Percentiles rank a stretch among this genome's conserved stretches.
Conservation (phyloP, 768 basidiomycete species). For the Pleurotus pulmonarius region DNA sequence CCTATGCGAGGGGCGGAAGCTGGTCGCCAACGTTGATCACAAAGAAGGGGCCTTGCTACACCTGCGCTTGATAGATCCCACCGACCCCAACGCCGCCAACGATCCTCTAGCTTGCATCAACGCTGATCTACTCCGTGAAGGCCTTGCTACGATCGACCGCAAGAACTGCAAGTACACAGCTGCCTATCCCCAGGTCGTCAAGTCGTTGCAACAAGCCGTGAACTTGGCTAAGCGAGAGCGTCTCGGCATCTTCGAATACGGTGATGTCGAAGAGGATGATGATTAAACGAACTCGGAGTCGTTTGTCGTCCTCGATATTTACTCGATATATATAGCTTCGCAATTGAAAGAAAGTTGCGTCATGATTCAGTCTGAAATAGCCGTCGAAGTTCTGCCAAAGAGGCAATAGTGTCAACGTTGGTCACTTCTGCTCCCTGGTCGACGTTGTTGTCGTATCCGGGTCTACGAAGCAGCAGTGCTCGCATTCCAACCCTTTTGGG, state of each 20-base stretch:
- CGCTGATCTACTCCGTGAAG: constrained; percentile 85
- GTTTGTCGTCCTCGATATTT: too few relatives aligned
- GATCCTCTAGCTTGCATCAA: constrained; percentile 83
- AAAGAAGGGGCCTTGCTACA: constrained; percentile 76
- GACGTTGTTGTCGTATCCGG: constrained; percentile 39
- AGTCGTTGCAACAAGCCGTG: constrained; percentile 60
- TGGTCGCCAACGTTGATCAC: constrained; percentile 94
- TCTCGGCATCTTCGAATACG: constrained; percentile 85
- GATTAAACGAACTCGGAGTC: constrained; percentile 13
- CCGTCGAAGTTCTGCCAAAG: background rate
- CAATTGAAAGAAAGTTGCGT: background rate
- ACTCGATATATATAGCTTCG: too few relatives aligned
- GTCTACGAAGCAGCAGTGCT: constrained; percentile 54
- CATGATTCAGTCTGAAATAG: background rate
- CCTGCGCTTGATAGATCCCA: constrained; percentile 89
- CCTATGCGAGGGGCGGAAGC: constrained; percentile 87
- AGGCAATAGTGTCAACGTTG: background rate
- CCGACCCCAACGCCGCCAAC: constrained; percentile 60
- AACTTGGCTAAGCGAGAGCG: constrained; percentile 69
- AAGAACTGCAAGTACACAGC: constrained; percentile 71
- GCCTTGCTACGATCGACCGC: constrained; percentile 75
- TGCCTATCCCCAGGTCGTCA: constrained; percentile 65
- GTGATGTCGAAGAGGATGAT: constrained; percentile 87
- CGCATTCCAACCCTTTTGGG: constrained; percentile 52
- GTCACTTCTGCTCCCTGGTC: constrained; percentile 25